phyloP scores from a whole-genome alignment of 495 filamentous ascomycete genomes.

The Neurospora hispaniola region DNA sequence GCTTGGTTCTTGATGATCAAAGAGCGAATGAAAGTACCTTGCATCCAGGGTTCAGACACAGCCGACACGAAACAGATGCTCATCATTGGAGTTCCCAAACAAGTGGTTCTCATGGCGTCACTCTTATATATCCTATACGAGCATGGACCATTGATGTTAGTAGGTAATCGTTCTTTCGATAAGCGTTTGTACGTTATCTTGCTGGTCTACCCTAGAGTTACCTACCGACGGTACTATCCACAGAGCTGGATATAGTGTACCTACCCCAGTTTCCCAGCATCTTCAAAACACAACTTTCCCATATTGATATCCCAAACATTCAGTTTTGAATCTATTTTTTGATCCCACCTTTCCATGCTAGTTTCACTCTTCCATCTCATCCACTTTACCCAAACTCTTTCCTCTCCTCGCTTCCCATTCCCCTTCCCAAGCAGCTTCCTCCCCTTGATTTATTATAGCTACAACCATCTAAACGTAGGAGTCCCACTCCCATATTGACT shows the following conservation, averaged over 20 bases:
- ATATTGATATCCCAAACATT: not conserved
- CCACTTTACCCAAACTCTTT: not conserved
- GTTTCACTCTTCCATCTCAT: not conserved
- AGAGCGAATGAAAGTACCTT: no score
- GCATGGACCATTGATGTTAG: not conserved
- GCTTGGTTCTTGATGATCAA: no score
- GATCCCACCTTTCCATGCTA: not conserved
- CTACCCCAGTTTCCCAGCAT: not conserved
- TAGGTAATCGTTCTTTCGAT: not conserved
- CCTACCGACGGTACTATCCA: not conserved
- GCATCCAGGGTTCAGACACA: no score
- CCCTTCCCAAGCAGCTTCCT: not conserved
- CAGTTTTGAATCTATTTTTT: not conserved
- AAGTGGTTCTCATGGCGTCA: not conserved
- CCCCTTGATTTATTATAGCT: not conserved
- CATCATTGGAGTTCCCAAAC: not conserved
- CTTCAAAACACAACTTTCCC: slow-evolving; percentile 5
- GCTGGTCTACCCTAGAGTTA: not conserved
- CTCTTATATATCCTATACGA: not conserved
- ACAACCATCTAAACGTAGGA: not conserved
- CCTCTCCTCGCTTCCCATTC: not conserved
- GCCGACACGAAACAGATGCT: no score
- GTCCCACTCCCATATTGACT: not conserved
- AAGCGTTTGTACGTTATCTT: not conserved
- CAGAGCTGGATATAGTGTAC: not conserved